Conservation (phyloP, 1,139 yeast genomes). For the Debaryomyces nepalensis region DNA sequence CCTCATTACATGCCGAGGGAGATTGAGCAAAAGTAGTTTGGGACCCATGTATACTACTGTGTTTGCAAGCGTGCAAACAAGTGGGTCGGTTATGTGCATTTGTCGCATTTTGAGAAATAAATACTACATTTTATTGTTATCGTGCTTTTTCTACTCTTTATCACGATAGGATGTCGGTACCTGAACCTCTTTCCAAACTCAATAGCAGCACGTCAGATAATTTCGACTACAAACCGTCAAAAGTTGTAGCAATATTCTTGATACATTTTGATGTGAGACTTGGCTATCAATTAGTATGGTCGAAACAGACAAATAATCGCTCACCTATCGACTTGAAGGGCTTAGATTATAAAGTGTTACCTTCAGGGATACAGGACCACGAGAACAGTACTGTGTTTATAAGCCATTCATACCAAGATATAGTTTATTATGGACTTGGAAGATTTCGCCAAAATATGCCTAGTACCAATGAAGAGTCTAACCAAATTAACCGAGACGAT, state of each 20-base stretch:
- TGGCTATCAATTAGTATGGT: constrained; percentile 69
- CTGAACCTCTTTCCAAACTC: constrained; percentile 8
- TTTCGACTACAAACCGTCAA: constrained; percentile 26
- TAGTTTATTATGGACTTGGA: constrained; percentile 43
- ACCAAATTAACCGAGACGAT: constrained; percentile 46
- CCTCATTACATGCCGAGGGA: no score
- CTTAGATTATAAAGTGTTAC: constrained; percentile 75
- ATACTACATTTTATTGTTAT: neutral
- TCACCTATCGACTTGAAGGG: constrained; percentile 32
- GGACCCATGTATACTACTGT: constrained; percentile 33
- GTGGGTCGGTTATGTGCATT: no score
- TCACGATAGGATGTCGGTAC: constrained; percentile 3
- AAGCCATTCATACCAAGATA: constrained; percentile 33
- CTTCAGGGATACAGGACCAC: constrained; percentile 81
- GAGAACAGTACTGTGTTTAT: constrained; percentile 49
- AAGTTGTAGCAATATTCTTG: constrained; percentile 56
- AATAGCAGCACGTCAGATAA: constrained; percentile 9
- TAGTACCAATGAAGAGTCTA: constrained; percentile 20
- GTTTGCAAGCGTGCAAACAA: neutral
- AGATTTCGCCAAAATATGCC: constrained; percentile 36
- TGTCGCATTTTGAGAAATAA: constrained; percentile 7
- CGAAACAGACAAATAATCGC: constrained; percentile 29
- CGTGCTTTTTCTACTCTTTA: neutral
- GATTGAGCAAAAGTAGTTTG: no score
- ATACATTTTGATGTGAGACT: constrained; percentile 64